phyloP scores from a whole-genome alignment of 2,329 filamentous ascomycete genomes.

The Aspergillus alliaceus region DNA sequence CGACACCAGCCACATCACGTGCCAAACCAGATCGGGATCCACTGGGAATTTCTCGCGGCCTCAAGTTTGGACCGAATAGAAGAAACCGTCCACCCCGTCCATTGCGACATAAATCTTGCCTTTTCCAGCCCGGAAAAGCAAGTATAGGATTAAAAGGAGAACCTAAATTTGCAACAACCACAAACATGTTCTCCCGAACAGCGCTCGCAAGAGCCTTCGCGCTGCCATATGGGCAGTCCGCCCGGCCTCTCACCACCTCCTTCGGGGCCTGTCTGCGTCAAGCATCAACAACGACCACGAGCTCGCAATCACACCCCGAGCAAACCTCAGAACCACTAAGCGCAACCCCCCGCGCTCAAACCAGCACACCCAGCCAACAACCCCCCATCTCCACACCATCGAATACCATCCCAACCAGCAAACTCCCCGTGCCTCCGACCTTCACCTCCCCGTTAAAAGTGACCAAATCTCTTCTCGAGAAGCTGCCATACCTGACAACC shows the following conservation, averaged over 20 bases:
- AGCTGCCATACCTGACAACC: constrained; percentile 45
- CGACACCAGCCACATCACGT: constrained; percentile 23
- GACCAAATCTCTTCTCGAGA: constrained; percentile 40
- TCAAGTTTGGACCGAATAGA: constrained; percentile 7
- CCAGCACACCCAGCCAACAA: constrained; percentile 17
- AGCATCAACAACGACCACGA: constrained; percentile 28
- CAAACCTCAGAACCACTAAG: constrained; percentile 31
- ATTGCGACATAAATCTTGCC: constrained; percentile 8
- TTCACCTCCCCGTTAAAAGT: constrained; percentile 42
- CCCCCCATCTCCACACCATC: constrained; percentile 11
- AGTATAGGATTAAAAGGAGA: constrained; percentile 2
- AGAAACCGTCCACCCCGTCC: constrained; percentile 8
- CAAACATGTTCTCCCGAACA: constrained; percentile 40
- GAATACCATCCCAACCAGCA: constrained; percentile 23
- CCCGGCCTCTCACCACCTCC: constrained; percentile 16
- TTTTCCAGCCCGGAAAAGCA: constrained; percentile 10
- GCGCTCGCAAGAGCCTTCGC: constrained; percentile 29
- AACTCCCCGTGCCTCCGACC: constrained; percentile 38
- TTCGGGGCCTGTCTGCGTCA: constrained; percentile 45
- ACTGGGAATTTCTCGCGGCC: constrained; percentile 36
- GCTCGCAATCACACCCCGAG: constrained; percentile 34
- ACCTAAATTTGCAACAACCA: not conserved
- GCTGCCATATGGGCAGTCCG: constrained; percentile 25
- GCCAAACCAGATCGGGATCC: constrained; percentile 28
- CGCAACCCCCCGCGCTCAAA: constrained; percentile 27